Conservation (phyloP, 805 yeast species). For the Cyberlindnera euphorbiiphila region DNA sequence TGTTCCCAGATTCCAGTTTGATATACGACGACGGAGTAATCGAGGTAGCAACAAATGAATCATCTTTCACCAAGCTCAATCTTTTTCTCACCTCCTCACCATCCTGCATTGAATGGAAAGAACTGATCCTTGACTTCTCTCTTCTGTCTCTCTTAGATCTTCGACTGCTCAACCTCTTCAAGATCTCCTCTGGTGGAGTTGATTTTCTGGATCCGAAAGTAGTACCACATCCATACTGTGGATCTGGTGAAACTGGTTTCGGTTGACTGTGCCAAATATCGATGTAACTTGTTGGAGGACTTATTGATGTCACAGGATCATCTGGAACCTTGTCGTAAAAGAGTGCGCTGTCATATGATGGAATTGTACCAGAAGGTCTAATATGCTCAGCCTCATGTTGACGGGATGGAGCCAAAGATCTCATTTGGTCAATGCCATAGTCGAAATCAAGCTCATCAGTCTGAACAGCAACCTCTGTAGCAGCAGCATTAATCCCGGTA, state of each 20-base stretch:
- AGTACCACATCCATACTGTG: slow-evolving; percentile 21
- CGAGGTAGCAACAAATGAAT: slow-evolving; percentile 25
- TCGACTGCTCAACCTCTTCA: slow-evolving; percentile 22
- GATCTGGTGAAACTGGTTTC: slow-evolving; percentile 24
- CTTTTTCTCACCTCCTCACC: slow-evolving; percentile 8
- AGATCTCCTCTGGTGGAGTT: slow-evolving; percentile 23
- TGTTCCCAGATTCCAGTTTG: slow-evolving; percentile 21
- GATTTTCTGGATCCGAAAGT: slow-evolving; percentile 14
- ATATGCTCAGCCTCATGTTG: neutral
- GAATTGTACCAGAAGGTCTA: slow-evolving; percentile 13
- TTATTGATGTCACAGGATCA: neutral
- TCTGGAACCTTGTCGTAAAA: slow-evolving; percentile 26
- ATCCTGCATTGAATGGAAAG: slow-evolving; percentile 5
- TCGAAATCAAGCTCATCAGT: slow-evolving; percentile 13
- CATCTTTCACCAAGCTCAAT: slow-evolving; percentile 11
- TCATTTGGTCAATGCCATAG: neutral
- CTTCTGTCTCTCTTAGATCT: slow-evolving; percentile 14
- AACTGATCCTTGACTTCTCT: slow-evolving; percentile 13
- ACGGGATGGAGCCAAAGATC: neutral
- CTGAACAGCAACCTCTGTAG: slow-evolving; percentile 7
- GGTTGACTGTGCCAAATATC: slow-evolving; percentile 30
- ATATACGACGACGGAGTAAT: slow-evolving; percentile 24
- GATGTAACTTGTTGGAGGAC: slow-evolving; percentile 24
- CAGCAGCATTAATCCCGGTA: slow-evolving; percentile 1
- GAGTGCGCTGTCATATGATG: slow-evolving; percentile 22